A percentile compares a stretch with the other conserved stretches of the same genome.
phyloP scores from a whole-genome alignment of 768 basidiomycete genomes.

The Russula vinacea region DNA sequence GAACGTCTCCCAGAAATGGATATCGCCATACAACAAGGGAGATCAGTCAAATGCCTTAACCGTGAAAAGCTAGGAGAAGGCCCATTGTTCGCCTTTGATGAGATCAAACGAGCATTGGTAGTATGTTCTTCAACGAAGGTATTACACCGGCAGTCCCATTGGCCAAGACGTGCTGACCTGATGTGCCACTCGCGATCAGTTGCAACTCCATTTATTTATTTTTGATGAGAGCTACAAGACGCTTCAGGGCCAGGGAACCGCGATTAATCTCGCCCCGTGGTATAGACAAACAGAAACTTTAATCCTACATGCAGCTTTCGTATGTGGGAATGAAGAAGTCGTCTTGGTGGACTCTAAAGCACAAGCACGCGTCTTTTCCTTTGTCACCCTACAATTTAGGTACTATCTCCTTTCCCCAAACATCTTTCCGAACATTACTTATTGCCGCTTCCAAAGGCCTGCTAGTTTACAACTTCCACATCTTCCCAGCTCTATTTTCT shows the following conservation, averaged over 20 bases:
- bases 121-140: constrained; percentile 47
- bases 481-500: constrained; percentile 40
- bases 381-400: constrained; percentile 54
- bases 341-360: constrained; percentile 46
- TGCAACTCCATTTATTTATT: constrained; percentile 45
- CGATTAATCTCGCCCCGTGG: constrained; percentile 45
- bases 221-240: constrained; percentile 46
- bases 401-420: constrained; percentile 30
- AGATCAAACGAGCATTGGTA: constrained; percentile 48
- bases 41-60: constrained; percentile 34
- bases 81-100: constrained; percentile 51
- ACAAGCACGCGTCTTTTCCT: constrained; percentile 51
- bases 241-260: constrained; percentile 43
- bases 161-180: background rate
- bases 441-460: constrained; percentile 37
- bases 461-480: constrained; percentile 42
- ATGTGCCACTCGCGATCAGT: constrained; percentile 22
- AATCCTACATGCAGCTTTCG: constrained; percentile 44
- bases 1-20: constrained; percentile 11
- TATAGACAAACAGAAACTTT: constrained; percentile 35
- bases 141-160: background rate
- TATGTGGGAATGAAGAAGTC: constrained; percentile 52
- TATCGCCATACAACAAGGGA: background rate
- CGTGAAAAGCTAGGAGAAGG: constrained; percentile 48
- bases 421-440: background rate